phyloP scores from a whole-genome alignment of 768 basidiomycete genomes.

The Pholiota molesta region DNA sequence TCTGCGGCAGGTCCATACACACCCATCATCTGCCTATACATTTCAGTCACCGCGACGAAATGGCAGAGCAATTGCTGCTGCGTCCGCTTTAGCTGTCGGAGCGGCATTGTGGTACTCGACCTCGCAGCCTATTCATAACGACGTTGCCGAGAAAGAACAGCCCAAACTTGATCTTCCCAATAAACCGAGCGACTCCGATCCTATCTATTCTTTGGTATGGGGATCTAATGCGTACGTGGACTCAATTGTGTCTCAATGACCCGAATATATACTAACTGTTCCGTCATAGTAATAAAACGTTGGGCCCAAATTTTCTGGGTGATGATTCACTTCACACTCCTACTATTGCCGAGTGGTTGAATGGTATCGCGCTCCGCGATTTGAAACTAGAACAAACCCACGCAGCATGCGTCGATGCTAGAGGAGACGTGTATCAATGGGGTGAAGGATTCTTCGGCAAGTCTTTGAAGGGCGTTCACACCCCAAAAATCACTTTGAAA shows the following conservation, averaged over 20 bases:
- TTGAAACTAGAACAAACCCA: conserved; percentile 66
- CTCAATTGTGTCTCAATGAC: not conserved
- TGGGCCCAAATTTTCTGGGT: conserved; percentile 42
- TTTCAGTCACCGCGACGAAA: conserved; percentile 16
- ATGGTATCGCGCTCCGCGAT: conserved; percentile 73
- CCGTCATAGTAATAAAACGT: conserved; percentile 44
- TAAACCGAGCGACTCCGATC: conserved; percentile 28
- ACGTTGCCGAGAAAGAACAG: conserved; percentile 20
- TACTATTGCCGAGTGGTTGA: conserved; percentile 56
- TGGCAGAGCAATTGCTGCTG: conserved; percentile 18
- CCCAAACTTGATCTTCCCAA: conserved; percentile 15
- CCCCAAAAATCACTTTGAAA: conserved; percentile 57
- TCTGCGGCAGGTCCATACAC: conserved; percentile 28
- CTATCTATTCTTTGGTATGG: conserved; percentile 62
- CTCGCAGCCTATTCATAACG: conserved; percentile 34
- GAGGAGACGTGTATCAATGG: conserved; percentile 87
- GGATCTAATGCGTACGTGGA: conserved; percentile 69
- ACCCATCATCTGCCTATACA: conserved; percentile 21
- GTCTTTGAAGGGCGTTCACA: conserved; percentile 25
- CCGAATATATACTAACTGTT: not conserved
- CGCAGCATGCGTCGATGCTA: conserved; percentile 76
- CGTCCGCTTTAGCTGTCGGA: conserved; percentile 34
- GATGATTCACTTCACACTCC: conserved; percentile 52
- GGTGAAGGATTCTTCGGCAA: conserved; percentile 62
- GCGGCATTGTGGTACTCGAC: conserved; percentile 43